Evolutionary conservation across 768 basidiomycete genomes (phyloP).

Genomic region (Rhodotorula taiwanensis): DNA sequence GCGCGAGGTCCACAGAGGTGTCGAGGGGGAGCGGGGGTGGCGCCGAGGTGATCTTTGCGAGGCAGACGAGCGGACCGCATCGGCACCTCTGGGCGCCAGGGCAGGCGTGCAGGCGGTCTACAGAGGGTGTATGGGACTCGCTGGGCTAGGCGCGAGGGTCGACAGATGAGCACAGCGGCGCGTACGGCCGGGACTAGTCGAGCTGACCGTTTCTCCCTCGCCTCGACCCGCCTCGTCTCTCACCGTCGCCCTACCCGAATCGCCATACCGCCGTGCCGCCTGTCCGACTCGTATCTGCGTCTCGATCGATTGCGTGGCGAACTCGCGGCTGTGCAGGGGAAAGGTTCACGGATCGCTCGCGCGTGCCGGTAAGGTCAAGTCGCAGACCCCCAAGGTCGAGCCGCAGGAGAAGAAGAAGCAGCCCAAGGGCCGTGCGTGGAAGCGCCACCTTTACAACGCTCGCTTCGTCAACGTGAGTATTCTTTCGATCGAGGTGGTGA

Average conservation of each 20-base stretch:
- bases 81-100: not conserved
- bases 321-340: conserved; percentile 17
- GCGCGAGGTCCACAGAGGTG: not conserved
- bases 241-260: not conserved
- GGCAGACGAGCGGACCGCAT: not conserved
- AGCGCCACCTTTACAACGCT: conserved; percentile 87
- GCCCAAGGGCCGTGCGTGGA: conserved; percentile 96
- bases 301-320: not conserved
- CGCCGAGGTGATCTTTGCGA: not conserved
- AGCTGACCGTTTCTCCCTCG: not conserved
- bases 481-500: not conserved
- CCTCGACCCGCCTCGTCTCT: not conserved
- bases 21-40: not conserved
- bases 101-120: too few relatives aligned
- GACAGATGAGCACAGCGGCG: not conserved
- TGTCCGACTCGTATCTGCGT: not conserved
- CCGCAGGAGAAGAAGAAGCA: conserved; percentile 6
- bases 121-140: too few relatives aligned
- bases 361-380: conserved; percentile 59
- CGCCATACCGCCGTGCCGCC: not conserved
- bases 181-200: not conserved
- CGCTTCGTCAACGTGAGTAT: conserved; percentile 46
- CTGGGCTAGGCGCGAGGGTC: too few relatives aligned
- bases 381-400: conserved; percentile 3
- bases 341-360: conserved; percentile 41